These are phyloP conservation scores for Euclidium syriacum DNA, from an alignment of 345 rosid genomes.

Conservation along the genomic window DNA sequence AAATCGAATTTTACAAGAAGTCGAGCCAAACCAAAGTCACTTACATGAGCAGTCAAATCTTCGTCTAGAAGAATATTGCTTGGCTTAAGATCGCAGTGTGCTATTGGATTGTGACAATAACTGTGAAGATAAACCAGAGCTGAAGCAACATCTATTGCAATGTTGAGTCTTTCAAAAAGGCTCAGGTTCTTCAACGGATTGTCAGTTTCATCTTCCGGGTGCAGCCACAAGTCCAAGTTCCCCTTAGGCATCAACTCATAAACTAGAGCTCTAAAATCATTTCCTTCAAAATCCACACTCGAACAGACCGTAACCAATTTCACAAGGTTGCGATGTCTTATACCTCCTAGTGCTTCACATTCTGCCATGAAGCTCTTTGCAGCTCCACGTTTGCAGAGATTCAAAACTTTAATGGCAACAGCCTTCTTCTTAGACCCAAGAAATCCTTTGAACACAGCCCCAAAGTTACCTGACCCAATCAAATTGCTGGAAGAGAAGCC, in stretches of 20 bases:
- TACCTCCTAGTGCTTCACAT: conserved; percentile 33
- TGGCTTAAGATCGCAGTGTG: conserved; percentile 33
- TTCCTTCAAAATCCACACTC: conserved; percentile 26
- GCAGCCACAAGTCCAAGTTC: conserved; percentile 25
- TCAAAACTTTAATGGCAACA: conserved; percentile 35
- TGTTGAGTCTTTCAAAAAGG: conserved; percentile 7
- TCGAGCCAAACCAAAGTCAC: conserved; percentile 29
- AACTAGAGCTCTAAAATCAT: conserved; percentile 22
- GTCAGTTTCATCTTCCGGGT: neutral
- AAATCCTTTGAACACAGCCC: conserved; percentile 11
- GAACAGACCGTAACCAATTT: conserved; percentile 35
- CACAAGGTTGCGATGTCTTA: conserved; percentile 42
- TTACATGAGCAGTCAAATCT: conserved; percentile 24
- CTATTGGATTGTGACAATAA: conserved; percentile 7
- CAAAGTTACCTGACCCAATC: conserved; percentile 28
- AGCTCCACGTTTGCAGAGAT: conserved; percentile 36
- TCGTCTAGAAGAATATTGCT: conserved; percentile 28
- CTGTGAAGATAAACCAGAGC: conserved; percentile 20
- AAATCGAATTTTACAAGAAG: conserved; percentile 5
- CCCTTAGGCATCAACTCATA: conserved; percentile 27
- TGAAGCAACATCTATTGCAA: conserved; percentile 12
- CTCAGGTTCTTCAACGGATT: neutral
- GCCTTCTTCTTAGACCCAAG: neutral
- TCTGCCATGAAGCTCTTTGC: conserved; percentile 42
- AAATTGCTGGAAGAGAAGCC: conserved; percentile 25